Percentiles rank a stretch among this genome's conserved stretches.
Conservation (phyloP, 345 rosid genomes). For the Hypericum perforatum region DNA sequence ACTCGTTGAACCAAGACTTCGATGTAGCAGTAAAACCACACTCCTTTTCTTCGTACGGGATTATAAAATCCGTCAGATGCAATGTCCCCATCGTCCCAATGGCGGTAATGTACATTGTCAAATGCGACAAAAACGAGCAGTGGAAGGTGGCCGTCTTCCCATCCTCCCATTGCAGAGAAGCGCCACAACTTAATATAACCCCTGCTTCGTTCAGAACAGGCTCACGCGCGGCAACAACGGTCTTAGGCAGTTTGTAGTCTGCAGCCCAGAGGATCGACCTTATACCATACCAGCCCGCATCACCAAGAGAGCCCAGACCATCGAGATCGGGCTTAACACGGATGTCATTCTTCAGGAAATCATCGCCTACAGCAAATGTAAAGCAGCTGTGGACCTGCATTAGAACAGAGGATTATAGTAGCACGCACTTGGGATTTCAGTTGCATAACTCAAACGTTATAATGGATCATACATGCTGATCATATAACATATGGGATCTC, state of each 20-base stretch:
- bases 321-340: slow-evolving; percentile 88
- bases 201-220: slow-evolving; percentile 50
- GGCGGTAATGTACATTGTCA: slow-evolving; percentile 67
- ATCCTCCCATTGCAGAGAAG: slow-evolving; percentile 58
- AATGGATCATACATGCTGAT: too few relatives aligned
- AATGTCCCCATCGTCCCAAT: slow-evolving; percentile 58
- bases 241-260: slow-evolving; percentile 57
- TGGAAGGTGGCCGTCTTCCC: slow-evolving; percentile 50
- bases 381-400: slow-evolving; percentile 54
- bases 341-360: slow-evolving; percentile 51
- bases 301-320: slow-evolving; percentile 77
- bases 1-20: slow-evolving; percentile 40
- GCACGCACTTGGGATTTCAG: too few relatives aligned
- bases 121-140: slow-evolving; percentile 64
- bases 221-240: slow-evolving; percentile 37
- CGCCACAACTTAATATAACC: slow-evolving; percentile 59
- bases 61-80: slow-evolving; percentile 50
- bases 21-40: slow-evolving; percentile 35
- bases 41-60: slow-evolving; percentile 60
- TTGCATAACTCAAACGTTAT: too few relatives aligned
- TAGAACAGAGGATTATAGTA: too few relatives aligned
- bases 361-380: slow-evolving; percentile 35
- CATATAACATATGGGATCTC: too few relatives aligned
- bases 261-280: slow-evolving; percentile 46
- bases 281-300: slow-evolving; percentile 79